Evolutionary conservation across 164 flowering plant species (phyloP), one percentile per base, ranked within the genome.

Genomic region (Dillenia turbinata): DNA sequence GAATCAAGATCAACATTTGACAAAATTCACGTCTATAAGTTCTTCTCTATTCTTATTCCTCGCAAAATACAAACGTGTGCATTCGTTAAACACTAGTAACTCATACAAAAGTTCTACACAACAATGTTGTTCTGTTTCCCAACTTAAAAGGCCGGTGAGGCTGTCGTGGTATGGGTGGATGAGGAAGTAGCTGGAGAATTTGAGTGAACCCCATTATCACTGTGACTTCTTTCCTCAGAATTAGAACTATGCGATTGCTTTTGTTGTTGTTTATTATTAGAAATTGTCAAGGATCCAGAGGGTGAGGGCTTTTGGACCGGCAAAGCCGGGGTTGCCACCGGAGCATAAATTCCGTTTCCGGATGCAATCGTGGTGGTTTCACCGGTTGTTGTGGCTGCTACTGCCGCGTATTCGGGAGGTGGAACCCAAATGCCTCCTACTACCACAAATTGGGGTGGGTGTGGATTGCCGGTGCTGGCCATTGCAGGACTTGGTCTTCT

Each of bases 401-500:
- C 56, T 9, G 68, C 54, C 0, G 84, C 66, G 51, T 77, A 81
- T 10, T 82, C 86, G 0, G 81, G 77, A 0, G 88, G 84, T 43
- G 81, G 90, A 45, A 84, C 83, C 92, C 93, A 89, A 59, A 89
- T 74, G 24, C 92, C 92, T 40, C 97, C 94, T 8, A 90, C 87
- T 47, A 90, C 85, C 10, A 87, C 82, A 58, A 83, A 78, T 40
- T 84, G 94, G 0, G 90, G 81, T 8, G 85, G 52, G 62, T 84
- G 88, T 12, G 75, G n/a, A 63, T 70, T 79, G 72, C 71, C 63
- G 55, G 56, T 73, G 64, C 63, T 75, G 66, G 71, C 78, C 14
- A 63, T 68, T 16, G 78, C 26, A 0, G 78, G 67, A 59, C 70
- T 73, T 22, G 94, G 90, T 70, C 94, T 81, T 66, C 90, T 81